Evolutionary conservation across 2,329 filamentous ascomycete genomes (phyloP).

Genomic region (Aureobasidium sp.): DNA sequence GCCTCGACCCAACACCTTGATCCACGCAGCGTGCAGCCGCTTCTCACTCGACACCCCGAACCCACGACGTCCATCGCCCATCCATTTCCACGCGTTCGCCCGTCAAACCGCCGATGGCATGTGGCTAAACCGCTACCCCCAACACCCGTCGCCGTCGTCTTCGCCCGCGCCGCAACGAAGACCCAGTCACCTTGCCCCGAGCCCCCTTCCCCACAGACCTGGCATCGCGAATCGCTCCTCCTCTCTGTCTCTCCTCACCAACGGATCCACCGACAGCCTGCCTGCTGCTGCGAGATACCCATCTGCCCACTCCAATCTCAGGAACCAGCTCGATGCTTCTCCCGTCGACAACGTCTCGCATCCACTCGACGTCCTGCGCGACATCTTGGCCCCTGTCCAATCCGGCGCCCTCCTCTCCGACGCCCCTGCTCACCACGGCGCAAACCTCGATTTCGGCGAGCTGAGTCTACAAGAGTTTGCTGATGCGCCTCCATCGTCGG

Average conservation of each 20-base stretch:
- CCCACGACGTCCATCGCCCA: background rate
- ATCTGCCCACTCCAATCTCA: constrained; percentile 57
- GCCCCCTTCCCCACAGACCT: constrained; percentile 58
- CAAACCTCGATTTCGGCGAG: constrained; percentile 57
- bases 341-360: constrained; percentile 52
- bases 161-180: constrained; percentile 63
- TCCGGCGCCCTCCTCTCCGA: background rate
- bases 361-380: constrained; percentile 60
- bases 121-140: constrained; percentile 85
- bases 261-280: constrained; percentile 68
- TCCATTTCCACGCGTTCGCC: background rate
- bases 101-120: constrained; percentile 38
- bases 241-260: constrained; percentile 62
- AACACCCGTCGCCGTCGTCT: constrained; percentile 55
- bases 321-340: constrained; percentile 44
- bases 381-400: constrained; percentile 40
- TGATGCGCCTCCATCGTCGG: constrained; percentile 23
- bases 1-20: background rate
- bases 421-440: background rate
- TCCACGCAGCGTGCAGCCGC: background rate
- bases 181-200: constrained; percentile 59
- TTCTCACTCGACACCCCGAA: background rate
- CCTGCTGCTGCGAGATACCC: constrained; percentile 53
- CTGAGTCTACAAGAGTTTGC: constrained; percentile 68
- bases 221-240: constrained; percentile 64